These are phyloP conservation scores for Annulohypoxylon maeteangense DNA, from an alignment of 495 filamentous ascomycete species.

Conservation along the genomic window DNA sequence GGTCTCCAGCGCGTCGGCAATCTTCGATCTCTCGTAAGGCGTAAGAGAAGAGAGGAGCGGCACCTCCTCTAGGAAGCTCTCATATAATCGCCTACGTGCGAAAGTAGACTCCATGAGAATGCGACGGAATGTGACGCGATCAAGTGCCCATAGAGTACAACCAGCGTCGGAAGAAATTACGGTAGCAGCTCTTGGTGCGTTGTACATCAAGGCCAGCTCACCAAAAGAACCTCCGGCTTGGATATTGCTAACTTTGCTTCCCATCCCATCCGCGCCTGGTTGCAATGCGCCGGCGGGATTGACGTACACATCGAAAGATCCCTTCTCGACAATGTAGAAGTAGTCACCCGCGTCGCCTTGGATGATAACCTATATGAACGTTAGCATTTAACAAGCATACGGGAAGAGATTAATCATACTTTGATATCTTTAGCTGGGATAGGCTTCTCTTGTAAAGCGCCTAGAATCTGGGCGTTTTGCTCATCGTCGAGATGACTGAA, in stretches of 20 bases:
- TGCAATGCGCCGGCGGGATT: constrained; percentile 81
- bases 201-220: constrained; percentile 98
- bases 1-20: constrained; percentile 93
- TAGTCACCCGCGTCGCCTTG: constrained; percentile 97
- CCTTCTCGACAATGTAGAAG: constrained; percentile 96
- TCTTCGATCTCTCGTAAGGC: constrained; percentile 92
- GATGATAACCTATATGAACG: constrained; percentile 73
- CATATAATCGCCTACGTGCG: constrained; percentile 94
- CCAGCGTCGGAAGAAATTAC: constrained; percentile 83
- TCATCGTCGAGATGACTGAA: constrained; percentile 96
- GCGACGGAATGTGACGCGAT: constrained; percentile 95
- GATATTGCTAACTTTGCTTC: constrained; percentile 81
- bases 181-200: constrained; percentile 95
- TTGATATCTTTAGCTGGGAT: constrained; percentile 96
- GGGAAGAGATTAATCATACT: constrained; percentile 47
- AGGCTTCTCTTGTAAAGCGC: constrained; percentile 92
- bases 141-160: constrained; percentile 90
- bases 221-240: constrained; percentile 95
- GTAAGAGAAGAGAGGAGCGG: constrained; percentile 86
- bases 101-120: constrained; percentile 99
- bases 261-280: constrained; percentile 85
- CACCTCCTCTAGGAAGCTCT: constrained; percentile 97
- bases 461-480: constrained; percentile 83
- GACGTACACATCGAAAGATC: constrained; percentile 91
- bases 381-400: constrained; percentile 25